Evolutionary conservation across 2,329 filamentous ascomycete genomes (phyloP), one percentile per base, ranked within the genome.

Genomic region (Orbilia blumenaviensis): DNA sequence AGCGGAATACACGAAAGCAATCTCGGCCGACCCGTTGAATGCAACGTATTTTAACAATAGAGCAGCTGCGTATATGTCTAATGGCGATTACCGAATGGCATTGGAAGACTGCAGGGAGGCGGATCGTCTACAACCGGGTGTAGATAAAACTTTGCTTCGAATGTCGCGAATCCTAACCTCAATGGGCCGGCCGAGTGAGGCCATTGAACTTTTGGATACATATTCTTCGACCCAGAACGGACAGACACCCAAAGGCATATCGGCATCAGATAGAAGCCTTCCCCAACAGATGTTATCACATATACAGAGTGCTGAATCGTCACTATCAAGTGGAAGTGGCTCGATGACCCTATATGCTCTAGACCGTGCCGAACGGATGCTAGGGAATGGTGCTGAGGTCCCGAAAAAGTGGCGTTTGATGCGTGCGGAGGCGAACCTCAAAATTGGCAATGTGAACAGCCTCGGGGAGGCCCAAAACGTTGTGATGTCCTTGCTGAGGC

Each of bases 391-490:
- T n/a, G 92, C 93, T 21, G 86, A 88, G 80, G 92, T 90, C 84
- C 95, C 95, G 38, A 89, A 94, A 81, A 95, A 95, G 84, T 99
- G 95, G 95, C 92, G 91, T 81, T 85, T 98, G 77, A 90, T 99
- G 89, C 89, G 92, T 36, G 94, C 92, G 72, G 92, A 97, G 84
- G 94, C 94, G 8, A 92, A 96, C 81, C 84, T 99, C 77, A 94
- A 94, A 85, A 96, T 98, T 90, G 93, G 92, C 74, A 93, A 92
- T 77, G 88, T 90, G 72, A 97, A 97, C 83, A 90, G 93, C 9
- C 86, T 97, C 6, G 94, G 93, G 34, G 94, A 97, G 83, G 94
- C 93, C 3, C 93, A 96, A 84, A 96, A 94, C 82, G 89, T 98
- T 66, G 93, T 93, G 80, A 97, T 97, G 89, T 88, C 88, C 1